Evolutionary conservation across 2,329 filamentous ascomycete genomes (phyloP), one percentile per base, ranked within the genome.

Genomic region (Botrytis pseudocinerea): DNA sequence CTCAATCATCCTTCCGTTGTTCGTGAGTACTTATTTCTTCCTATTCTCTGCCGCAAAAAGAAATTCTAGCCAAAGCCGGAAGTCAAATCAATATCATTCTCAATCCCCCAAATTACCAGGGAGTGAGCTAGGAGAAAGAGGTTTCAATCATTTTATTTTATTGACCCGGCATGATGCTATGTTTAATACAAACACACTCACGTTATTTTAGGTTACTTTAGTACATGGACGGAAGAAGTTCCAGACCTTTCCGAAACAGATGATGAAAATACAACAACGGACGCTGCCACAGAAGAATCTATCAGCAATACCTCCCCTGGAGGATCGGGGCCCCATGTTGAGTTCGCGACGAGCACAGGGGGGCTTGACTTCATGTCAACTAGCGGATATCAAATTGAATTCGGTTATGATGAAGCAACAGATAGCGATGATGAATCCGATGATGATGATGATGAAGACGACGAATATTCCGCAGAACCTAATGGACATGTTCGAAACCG

Each of bases 321-420:
- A 75, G 48, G 22, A n/a, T 38, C 76, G 5, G 79, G 70, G 2
- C 72, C 76, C 8, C 74, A 78, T 59, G 76, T 80, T 35, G 79
- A 80, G 60, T 80, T 79, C 75, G 80, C 76, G 28, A 74, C 74
- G 16, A 97, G 93, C 80, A 92, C 93, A 44, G 89, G 92, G 40
- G 95, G 94, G 0, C 85, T 98, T 51, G 96, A 99, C 80, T 98
- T 97, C 79, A 96, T 98, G 81, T 97, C 94, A 74, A 96, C 94
- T 0, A 93, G 90, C 78, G 92, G 91, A 1, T 91, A 92, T 80
- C 88, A 92, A 6, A 89, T 96, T 72, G 92, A 94, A 74, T 97
- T 96, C 81, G 93, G 88, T 25, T 92, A 91, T 68, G 82, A 82
- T 68, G 80, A 81, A 44, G 80, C 81, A 46, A 84, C 85, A 57